phyloP scores from a whole-genome alignment of 371 early-diverging fungal genomes.

The Zychaea mexicana region DNA sequence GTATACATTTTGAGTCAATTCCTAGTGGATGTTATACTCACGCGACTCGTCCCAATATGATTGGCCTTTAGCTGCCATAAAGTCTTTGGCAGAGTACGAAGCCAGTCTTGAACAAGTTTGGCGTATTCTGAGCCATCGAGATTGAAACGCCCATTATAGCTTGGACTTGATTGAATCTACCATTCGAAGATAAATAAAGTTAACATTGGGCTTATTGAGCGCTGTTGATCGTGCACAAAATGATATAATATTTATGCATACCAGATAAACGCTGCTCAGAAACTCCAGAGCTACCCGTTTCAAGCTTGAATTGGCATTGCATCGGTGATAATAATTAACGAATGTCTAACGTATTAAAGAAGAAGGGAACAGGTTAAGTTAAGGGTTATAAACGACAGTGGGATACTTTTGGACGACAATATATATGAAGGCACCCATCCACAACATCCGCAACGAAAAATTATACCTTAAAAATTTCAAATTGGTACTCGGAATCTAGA shows the following conservation, averaged over 20 bases:
- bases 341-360: too few relatives aligned
- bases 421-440: not conserved
- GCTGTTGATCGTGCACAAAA: not conserved
- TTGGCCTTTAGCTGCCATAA: constrained; percentile 56
- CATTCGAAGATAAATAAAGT: not conserved
- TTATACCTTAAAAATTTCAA: constrained; percentile 41
- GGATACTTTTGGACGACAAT: constrained; percentile 14
- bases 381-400: too few relatives aligned
- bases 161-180: constrained; percentile 42
- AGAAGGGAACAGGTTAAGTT: too few relatives aligned
- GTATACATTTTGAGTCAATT: constrained; percentile 11
- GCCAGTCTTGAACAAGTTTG: constrained; percentile 29
- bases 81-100: constrained; percentile 54
- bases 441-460: constrained; percentile 20
- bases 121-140: constrained; percentile 21
- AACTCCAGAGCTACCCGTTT: constrained; percentile 45
- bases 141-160: constrained; percentile 36
- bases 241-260: constrained; percentile 15
- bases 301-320: constrained; percentile 39
- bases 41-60: constrained; percentile 49
- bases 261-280: constrained; percentile 39
- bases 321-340: constrained; percentile 32
- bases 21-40: constrained; percentile 21
- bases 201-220: too few relatives aligned
- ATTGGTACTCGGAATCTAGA: constrained; percentile 39